Evolutionary conservation across 2,329 filamentous ascomycete species (phyloP).

Genomic region (Calonectria naviculata): DNA sequence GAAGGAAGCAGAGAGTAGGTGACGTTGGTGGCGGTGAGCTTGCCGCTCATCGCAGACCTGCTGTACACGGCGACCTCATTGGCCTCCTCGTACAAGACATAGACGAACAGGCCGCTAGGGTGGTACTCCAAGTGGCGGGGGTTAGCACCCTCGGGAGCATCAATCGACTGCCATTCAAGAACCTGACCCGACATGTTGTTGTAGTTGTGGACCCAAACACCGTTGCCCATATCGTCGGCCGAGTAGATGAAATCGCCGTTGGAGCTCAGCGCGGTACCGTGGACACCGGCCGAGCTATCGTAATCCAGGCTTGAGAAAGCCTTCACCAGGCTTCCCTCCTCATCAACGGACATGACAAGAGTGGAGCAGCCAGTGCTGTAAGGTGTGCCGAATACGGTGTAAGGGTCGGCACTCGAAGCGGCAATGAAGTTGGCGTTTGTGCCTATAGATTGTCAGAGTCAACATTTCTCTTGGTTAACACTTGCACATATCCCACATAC

Average conservation of each 20-base stretch:
- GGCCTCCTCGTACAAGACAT: constrained; percentile 8
- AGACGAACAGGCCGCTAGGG: constrained; percentile 1
- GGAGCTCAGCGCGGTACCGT: constrained; percentile 18
- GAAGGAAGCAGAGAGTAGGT: constrained; percentile 11
- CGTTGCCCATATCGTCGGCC: constrained; percentile 26
- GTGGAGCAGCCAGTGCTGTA: constrained; percentile 21
- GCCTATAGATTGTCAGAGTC: not conserved
- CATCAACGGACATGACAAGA: constrained; percentile 18
- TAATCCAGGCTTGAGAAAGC: constrained; percentile 4
- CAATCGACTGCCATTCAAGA: not conserved
- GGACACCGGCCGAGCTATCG: constrained; percentile 7
- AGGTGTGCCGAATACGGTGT: constrained; percentile 22
- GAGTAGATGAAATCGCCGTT: constrained; percentile 23
- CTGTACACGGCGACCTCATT: constrained; percentile 5
- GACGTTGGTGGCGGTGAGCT: constrained; percentile 9
- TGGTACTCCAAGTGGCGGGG: constrained; percentile 11
- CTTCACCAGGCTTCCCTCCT: not conserved
- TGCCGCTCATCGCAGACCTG: not conserved
- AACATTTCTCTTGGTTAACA: not conserved
- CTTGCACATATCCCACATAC: not conserved
- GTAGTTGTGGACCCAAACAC: constrained; percentile 26
- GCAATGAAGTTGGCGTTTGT: constrained; percentile 7
- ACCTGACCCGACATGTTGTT: constrained; percentile 5
- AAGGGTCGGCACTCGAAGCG: constrained; percentile 4
- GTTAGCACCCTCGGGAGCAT: constrained; percentile 4